These are phyloP conservation scores for Sicyos baderoa DNA, from an alignment of 306 rosid species.

Conservation along the genomic window DNA sequence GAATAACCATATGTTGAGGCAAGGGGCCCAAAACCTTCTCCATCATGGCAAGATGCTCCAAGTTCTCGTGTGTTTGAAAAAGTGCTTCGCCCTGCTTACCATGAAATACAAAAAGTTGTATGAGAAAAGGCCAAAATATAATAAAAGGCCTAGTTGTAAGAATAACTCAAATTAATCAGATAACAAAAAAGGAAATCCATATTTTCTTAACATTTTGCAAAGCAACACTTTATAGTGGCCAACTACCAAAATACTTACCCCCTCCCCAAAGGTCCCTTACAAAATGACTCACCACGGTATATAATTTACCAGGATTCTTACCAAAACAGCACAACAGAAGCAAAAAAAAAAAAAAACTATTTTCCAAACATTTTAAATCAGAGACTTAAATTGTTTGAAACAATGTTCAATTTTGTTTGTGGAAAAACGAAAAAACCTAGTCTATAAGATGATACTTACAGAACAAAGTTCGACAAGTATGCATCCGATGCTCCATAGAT, in stretches of 20 bases:
- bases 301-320: neutral
- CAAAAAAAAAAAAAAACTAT: neutral
- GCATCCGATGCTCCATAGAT: constrained; percentile 75
- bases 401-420: neutral
- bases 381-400: too few species aligned
- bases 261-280: neutral
- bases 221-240: neutral
- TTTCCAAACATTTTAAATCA: neutral
- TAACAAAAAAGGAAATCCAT: neutral
- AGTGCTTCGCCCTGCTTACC: constrained; percentile 60
- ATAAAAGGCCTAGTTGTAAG: neutral
- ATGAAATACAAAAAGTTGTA: constrained; percentile 4
- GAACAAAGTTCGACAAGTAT: constrained; percentile 81
- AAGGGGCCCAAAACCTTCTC: constrained; percentile 78
- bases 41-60: constrained; percentile 90
- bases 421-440: neutral
- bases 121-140: too few species aligned
- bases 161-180: neutral
- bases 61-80: constrained; percentile 24
- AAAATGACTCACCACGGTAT: too few species aligned
- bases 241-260: neutral
- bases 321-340: neutral
- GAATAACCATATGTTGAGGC: constrained; percentile 62
- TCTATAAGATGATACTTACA: constrained; percentile 39
- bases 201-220: neutral